Base-by-base conservation (phyloP, 495 filamentous ascomycete species). In the Neurospora sp. region DNA sequence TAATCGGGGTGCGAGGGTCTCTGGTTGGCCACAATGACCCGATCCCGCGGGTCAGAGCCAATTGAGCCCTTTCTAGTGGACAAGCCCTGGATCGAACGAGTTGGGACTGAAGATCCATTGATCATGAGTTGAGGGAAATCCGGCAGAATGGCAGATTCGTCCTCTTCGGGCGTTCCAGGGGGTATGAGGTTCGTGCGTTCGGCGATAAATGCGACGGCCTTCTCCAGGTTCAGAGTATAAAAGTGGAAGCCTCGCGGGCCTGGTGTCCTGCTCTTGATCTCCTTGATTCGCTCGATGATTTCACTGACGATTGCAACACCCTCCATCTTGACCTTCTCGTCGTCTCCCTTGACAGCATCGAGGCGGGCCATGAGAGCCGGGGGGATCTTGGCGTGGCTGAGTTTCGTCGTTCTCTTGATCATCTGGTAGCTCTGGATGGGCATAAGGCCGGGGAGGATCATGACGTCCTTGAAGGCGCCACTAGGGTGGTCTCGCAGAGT, bases 341-440 rank as follows among this genome's bases (percentile, higher is more conserved):
- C 96, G 73, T 99, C 94, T 53, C 90, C 89, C 80, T 90, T 96
- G 35, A 97, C 87, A 6, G 87, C 87, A 74, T 97, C 93, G 41
- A 99, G 82, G 37, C 90, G 87, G 22, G 83, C 83, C 76, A 94
- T 85, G 61, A 97, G 85, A 9, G 84, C 83, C 10, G 85, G 82
- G 1, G 96, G 96, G 45, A 98, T 85, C 44, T 87, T 90, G 68
- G 94, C 93, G 77, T 97, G 93, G 77, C 93, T 95, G 61, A 99
- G 87, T 83, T 98, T 98, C n/a, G 96, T 96, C 47, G 94, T 97
- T 73, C 96, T 83, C 73, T 92, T 93, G 73, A 99, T 88, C 81
- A 97, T 98, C 82, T 96, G 92, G 82, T 97, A 99, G 80, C 91
- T 94, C 83, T 99, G 96, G 42, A 99, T 92, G 35, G 96, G 96